Percentiles rank a stretch among this genome's conserved stretches.
Conservation (phyloP, 352 stramenopile species). For the Plasmopara viticola region DNA sequence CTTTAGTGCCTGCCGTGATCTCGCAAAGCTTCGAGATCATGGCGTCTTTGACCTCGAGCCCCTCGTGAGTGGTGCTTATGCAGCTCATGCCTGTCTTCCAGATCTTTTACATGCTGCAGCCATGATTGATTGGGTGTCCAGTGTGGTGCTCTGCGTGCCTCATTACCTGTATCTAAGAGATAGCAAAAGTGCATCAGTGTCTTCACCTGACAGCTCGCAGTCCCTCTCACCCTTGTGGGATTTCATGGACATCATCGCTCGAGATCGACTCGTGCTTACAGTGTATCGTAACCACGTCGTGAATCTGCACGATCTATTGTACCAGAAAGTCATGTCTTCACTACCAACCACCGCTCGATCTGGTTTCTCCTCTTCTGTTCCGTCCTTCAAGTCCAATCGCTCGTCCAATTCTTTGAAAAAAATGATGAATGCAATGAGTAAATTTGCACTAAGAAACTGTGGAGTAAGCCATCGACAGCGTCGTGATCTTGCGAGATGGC, state of each 20-base stretch:
- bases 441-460: no score
- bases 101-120: conserved; percentile 13
- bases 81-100: conserved; percentile 19
- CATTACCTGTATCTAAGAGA: no score
- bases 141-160: no score
- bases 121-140: no score
- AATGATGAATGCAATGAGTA: no score
- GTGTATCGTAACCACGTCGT: conserved; percentile 39
- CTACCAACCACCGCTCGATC: conserved; percentile 9
- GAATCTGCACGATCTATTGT: conserved; percentile 56
- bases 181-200: no score
- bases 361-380: background rate
- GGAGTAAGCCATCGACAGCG: no score
- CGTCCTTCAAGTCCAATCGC: conserved; percentile 5
- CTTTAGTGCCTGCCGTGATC: conserved; percentile 33
- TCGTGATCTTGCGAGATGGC: no score
- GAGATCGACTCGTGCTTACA: conserved; percentile 37
- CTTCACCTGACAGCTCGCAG: no score
- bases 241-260: no score
- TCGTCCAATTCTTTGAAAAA: no score
- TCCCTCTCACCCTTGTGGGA: no score
- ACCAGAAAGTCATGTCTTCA: conserved; percentile 40
- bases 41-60: conserved; percentile 45
- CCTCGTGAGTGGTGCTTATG: conserved; percentile 24
- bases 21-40: conserved; percentile 43